Evolutionary conservation across 805 yeast species (phyloP).

Genomic region (Ogataea nonfermentans): DNA sequence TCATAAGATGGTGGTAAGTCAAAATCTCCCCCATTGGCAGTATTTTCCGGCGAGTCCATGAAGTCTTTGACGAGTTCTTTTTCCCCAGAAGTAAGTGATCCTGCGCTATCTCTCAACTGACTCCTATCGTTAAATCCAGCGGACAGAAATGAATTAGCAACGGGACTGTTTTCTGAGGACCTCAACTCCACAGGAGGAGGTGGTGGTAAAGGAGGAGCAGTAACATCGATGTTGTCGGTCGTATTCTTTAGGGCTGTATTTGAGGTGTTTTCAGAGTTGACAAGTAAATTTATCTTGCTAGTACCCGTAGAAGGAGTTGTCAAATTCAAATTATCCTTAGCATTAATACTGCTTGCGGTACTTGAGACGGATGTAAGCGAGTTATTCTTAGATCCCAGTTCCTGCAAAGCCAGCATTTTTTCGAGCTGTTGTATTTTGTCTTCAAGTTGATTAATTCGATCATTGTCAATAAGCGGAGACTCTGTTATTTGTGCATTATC

Average conservation of each 20-base stretch:
- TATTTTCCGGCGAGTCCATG: slow-evolving; percentile 10
- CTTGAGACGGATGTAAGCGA: slow-evolving; percentile 19
- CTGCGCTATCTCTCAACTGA: slow-evolving; percentile 18
- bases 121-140: slow-evolving; percentile 2
- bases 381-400: slow-evolving; percentile 14
- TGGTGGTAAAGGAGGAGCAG: slow-evolving; percentile 33
- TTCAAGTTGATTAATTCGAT: slow-evolving; percentile 31
- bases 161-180: slow-evolving; percentile 26
- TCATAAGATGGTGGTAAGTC: slow-evolving; percentile 35
- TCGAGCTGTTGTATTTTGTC: slow-evolving; percentile 34
- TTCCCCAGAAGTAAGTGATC: slow-evolving; percentile 28
- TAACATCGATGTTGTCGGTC: background rate
- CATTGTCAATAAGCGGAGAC: slow-evolving; percentile 14
- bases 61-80: slow-evolving; percentile 19
- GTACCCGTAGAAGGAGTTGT: slow-evolving; percentile 4
- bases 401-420: slow-evolving; percentile 26
- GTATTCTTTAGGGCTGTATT: background rate
- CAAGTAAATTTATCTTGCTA: slow-evolving; percentile 3
- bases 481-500: background rate
- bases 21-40: slow-evolving; percentile 10
- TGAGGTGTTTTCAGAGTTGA: background rate
- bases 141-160: slow-evolving; percentile 22
- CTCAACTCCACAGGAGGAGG: slow-evolving; percentile 27
- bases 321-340: slow-evolving; percentile 2
- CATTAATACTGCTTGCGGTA: slow-evolving; percentile 3